A percentile compares a stretch with the other conserved stretches of the same genome.
These are phyloP conservation scores for Athelia sp. DNA, from an alignment of 1,284 basidiomycete species.

Conservation along the genomic window DNA sequence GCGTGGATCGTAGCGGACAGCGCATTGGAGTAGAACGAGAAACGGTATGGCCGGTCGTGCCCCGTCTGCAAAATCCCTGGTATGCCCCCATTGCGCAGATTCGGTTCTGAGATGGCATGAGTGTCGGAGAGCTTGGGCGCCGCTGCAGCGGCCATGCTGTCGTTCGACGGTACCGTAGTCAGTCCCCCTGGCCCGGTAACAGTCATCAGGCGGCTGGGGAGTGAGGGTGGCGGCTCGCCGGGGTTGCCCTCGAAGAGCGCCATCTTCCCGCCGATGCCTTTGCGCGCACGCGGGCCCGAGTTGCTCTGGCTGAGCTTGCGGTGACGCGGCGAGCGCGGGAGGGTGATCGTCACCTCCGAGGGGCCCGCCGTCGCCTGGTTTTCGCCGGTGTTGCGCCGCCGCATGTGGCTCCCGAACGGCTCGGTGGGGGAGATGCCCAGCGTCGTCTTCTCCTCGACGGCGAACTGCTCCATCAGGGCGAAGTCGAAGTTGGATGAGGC, in stretches of 20 bases:
- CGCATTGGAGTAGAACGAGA: constrained; percentile 98
- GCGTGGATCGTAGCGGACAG: constrained; percentile 94
- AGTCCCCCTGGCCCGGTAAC: constrained; percentile 17
- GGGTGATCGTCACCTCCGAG: constrained; percentile 11
- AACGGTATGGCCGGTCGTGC: constrained; percentile 91
- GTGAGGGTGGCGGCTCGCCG: constrained; percentile 42
- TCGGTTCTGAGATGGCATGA: constrained; percentile 6
- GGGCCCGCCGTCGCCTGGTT: background rate
- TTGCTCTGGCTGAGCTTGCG: constrained; percentile 83
- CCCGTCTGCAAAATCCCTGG: constrained; percentile 46
- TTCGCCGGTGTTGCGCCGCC: constrained; percentile 5
- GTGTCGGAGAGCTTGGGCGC: background rate
- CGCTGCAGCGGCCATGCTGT: constrained; percentile 14
- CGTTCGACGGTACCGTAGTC: constrained; percentile 22
- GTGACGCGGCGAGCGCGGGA: constrained; percentile 46
- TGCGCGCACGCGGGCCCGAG: constrained; percentile 53
- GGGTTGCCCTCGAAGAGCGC: constrained; percentile 81
- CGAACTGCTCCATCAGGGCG: constrained; percentile 75
- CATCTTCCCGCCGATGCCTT: constrained; percentile 81
- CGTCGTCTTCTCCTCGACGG: constrained; percentile 60
- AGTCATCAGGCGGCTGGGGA: constrained; percentile 28
- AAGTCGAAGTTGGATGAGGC: constrained; percentile 70
- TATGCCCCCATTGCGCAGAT: constrained; percentile 7
- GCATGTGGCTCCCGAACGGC: constrained; percentile 16
- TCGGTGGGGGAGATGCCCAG: constrained; percentile 45